Base-by-base conservation (phyloP, 2,329 filamentous ascomycete species). In the Penicillium olsonii region DNA sequence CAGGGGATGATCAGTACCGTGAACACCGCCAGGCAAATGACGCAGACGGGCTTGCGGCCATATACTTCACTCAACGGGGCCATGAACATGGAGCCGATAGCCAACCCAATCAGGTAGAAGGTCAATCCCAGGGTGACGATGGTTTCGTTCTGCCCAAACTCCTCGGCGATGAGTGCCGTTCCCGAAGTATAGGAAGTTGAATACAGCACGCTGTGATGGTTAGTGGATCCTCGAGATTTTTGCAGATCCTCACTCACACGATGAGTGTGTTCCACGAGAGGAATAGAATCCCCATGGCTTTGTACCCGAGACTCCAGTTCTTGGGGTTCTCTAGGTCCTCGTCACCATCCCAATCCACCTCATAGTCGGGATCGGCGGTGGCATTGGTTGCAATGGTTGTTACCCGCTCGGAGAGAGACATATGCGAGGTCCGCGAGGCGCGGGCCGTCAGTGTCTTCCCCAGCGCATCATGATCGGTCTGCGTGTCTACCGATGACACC, bases 161-260 rank as follows among this genome's bases (percentile, higher is more conserved):
- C 85, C 12, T 76, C 67, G 62, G 84, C 82, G 68, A 95, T 82
- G 0, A 87, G 85, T 0, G 82, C 79, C 27, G 88, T 82, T 2
- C 84, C 85, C 0, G 85, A 82, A 1, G 89, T 90, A 66, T 94
- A 95, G 43, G 83, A 85, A 0, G 90, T 94, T 39, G 85, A 90
- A 64, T 91, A 90, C 38, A 90, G 66, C 14, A 90, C 85, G 62
- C 76, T 70, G 46, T 9, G n/a, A n/a, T 17, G 41, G 42, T 45
- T 42, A 45, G 33, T 35, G 15, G 10, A 35, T 10, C n/a, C 15
- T 2, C 4, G 17, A 6, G n/a, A n/a, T n/a, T n/a, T n/a, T n/a
- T n/a, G n/a, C n/a, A n/a, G n/a, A n/a, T n/a, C n/a, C n/a, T n/a
- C n/a, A n/a, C 73, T 64, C 58, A 79, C 78, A 82, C 76, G 20